Percentiles rank a stretch among this genome's conserved stretches.
Conservation (phyloP, 192 early-diverging fungal species). For the Pilobolus umbonatus region DNA sequence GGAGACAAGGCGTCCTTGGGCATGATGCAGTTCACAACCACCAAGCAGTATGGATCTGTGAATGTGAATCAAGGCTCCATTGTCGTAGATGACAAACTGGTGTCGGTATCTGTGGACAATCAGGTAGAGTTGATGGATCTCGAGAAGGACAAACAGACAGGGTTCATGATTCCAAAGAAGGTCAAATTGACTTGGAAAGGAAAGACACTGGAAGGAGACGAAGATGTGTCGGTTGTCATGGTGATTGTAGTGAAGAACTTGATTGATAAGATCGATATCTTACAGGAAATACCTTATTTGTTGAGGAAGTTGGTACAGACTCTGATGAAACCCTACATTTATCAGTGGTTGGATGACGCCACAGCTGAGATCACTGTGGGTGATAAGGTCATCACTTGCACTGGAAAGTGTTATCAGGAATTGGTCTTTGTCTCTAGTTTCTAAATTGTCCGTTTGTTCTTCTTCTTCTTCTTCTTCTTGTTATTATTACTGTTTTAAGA, state of each 20-base stretch:
- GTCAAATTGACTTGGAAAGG: conserved; percentile 76
- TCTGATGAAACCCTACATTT: conserved; percentile 87
- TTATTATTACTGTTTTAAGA: too few species aligned
- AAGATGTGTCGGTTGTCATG: conserved; percentile 60
- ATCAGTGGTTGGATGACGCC: conserved; percentile 86
- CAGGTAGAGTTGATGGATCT: conserved; percentile 56
- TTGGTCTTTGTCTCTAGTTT: conserved; percentile 62
- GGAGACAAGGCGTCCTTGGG: conserved; percentile 54
- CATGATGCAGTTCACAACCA: conserved; percentile 77
- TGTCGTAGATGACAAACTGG: conserved; percentile 59
- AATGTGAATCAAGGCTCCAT: conserved; percentile 71
- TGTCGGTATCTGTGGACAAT: conserved; percentile 77
- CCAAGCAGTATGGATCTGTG: conserved; percentile 60
- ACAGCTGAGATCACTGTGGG: conserved; percentile 69
- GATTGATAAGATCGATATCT: conserved; percentile 83
- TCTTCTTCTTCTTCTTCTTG: too few species aligned
- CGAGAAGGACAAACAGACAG: conserved; percentile 69
- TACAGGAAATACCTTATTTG: conserved; percentile 87
- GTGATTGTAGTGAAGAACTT: conserved; percentile 56
- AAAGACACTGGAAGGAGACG: conserved; percentile 64
- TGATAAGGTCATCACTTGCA: conserved; percentile 53
- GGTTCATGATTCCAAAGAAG: conserved; percentile 76
- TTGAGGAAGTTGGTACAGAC: conserved; percentile 88
- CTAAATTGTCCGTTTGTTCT: too few species aligned
- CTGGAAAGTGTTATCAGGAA: conserved; percentile 80